Evolutionary conservation across 1,284 basidiomycete species (phyloP), one percentile per base, ranked within the genome.

Genomic region (Termitomyces sp.): DNA sequence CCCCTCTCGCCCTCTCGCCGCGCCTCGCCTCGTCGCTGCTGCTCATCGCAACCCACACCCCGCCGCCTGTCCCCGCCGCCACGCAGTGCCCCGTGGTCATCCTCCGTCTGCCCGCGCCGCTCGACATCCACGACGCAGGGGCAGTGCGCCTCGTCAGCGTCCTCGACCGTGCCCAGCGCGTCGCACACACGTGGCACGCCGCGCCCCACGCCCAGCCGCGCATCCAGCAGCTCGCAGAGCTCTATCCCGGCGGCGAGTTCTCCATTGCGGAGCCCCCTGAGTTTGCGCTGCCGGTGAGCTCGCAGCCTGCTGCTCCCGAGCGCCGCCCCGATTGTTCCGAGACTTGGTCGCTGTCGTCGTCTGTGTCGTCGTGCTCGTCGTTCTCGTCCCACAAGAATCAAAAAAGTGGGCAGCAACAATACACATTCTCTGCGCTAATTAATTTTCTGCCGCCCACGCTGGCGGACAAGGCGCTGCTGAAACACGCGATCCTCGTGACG

Each of bases 101-200:
- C 52, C 70, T 83, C 4, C 75, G 70, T 19, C 73, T 83, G 10
- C 58, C 68, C 2, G 54, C 67, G 0, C 76, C 79, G 0, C 68
- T 80, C 12, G 71, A 68, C 9, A 67, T 75, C 12, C 75, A 79
- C 51, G 73, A 76, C 44, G 65, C 71, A 1, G 77, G 77, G 38
- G 79, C 81, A 1, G 66, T 80, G 6, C 73, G 76, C 8, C 74
- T 84, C 55, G 76, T 78, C n/a, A 67, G 68, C 51, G 64, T 80
- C 2, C 68, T 82, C 19, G 78, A 82, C 45, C 77, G 79, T 63
- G 82, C 81, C 0, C 77, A 80, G 55, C 74, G 74, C 28, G 72
- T 82, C 10, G 78, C 75, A 0, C 68, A 71, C 17, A 47, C 70
- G 0, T 83, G 80, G 80, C 70, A 77, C 2, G 67, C 67, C 1